A percentile compares a stretch with the other conserved stretches of the same genome.
Conservation (phyloP, 768 basidiomycete species). For the Russula compacta region DNA sequence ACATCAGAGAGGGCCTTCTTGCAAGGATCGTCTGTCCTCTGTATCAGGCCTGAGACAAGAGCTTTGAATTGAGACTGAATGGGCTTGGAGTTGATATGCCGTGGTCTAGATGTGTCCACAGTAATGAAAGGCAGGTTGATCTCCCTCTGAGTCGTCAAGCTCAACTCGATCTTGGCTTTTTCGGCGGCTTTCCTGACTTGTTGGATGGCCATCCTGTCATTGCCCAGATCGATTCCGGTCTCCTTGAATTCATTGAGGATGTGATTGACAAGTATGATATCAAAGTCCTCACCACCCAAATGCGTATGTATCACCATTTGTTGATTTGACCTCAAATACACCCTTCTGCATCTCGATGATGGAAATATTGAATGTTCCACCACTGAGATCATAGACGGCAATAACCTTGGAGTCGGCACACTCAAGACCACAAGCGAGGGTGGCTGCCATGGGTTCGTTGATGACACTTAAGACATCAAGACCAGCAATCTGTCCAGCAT, state of each 20-base stretch:
- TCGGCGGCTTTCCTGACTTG: conserved; percentile 98
- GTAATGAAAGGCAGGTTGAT: conserved; percentile 98
- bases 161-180: conserved; percentile 98
- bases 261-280: conserved; percentile 78
- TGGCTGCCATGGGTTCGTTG: conserved; percentile 98
- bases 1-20: conserved; percentile 92
- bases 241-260: conserved; percentile 90
- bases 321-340: conserved; percentile 99
- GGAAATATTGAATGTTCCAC: conserved; percentile 99
- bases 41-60: conserved; percentile 72
- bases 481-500: conserved; percentile 95
- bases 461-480: conserved; percentile 98
- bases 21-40: conserved; percentile 90
- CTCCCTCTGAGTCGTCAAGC: conserved; percentile 90
- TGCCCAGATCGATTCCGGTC: conserved; percentile 65
- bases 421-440: conserved; percentile 95
- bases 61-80: conserved; percentile 84
- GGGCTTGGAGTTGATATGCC: conserved; percentile 93
- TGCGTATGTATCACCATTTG: conserved; percentile 98
- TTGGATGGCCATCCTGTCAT: conserved; percentile 95
- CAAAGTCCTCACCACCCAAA: conserved; percentile 95
- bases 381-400: conserved; percentile 97
- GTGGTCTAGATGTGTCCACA: conserved; percentile 87
- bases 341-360: conserved; percentile 99
- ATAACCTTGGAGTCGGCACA: conserved; percentile 75